Conservation (phyloP, 768 basidiomycete genomes). For the Fomitopsis serialis region DNA sequence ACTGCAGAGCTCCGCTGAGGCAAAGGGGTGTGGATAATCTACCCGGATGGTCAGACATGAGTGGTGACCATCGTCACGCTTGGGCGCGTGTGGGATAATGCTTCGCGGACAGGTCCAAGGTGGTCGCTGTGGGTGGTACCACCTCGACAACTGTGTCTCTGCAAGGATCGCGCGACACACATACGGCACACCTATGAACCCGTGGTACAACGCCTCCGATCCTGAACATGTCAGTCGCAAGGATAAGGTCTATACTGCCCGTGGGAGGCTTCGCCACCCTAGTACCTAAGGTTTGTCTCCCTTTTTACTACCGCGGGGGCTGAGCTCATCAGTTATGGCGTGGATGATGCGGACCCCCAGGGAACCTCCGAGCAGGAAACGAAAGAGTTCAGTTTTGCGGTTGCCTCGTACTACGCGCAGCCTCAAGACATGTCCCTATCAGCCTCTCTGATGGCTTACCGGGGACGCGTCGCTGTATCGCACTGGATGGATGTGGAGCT, state of each 20-base stretch:
- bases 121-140: conserved; percentile 46
- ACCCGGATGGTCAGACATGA: no score
- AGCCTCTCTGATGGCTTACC: conserved; percentile 25
- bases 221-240: conserved; percentile 36
- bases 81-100: no score
- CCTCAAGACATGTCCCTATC: not conserved
- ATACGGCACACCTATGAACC: conserved; percentile 39
- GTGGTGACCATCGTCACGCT: no score
- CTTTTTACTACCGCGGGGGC: no score
- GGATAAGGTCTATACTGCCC: conserved; percentile 25
- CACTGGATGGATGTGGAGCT: conserved; percentile 30
- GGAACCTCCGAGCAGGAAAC: not conserved
- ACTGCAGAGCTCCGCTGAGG: no score
- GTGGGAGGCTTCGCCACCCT: conserved; percentile 10
- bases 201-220: conserved; percentile 29
- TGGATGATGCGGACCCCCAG: no score
- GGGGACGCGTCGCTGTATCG: conserved; percentile 23
- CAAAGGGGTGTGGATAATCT: no score
- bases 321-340: no score
- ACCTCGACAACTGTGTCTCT: conserved; percentile 43
- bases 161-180: conserved; percentile 42
- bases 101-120: conserved; percentile 40
- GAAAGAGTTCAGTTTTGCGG: not conserved
- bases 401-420: not conserved
- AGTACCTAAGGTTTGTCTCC: conserved; percentile 2